phyloP scores from a whole-genome alignment of 257 asterid genomes.

The Nicotiana benthamiana region DNA sequence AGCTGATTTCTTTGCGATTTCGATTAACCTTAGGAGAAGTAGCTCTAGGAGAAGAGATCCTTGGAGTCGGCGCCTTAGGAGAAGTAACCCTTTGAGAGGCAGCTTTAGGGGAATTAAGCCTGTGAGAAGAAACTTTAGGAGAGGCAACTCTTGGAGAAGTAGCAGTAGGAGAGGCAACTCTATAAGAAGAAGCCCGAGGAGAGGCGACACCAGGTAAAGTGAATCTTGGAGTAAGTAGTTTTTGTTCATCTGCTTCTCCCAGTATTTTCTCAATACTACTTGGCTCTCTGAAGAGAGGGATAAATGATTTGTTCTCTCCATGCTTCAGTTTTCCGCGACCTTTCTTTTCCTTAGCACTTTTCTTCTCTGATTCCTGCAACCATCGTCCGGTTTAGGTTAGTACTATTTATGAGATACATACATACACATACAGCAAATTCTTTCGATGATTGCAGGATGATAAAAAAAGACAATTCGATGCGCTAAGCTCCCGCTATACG shows the following conservation, averaged over 20 bases:
- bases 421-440: not conserved
- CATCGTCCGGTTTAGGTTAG: not conserved
- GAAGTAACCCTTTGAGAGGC: slow-evolving; percentile 18
- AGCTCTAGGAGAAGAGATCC: slow-evolving; percentile 12
- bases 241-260: slow-evolving; percentile 75
- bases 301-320: slow-evolving; percentile 63
- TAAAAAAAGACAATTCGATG: no score
- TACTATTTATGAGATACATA: not conserved
- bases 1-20: slow-evolving; percentile 37
- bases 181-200: slow-evolving; percentile 32
- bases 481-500: no score
- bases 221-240: slow-evolving; percentile 38
- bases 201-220: slow-evolving; percentile 44
- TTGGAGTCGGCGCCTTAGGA: slow-evolving; percentile 19
- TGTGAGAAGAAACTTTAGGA: slow-evolving; percentile 22
- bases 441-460: not conserved
- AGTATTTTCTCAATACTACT: slow-evolving; percentile 94
- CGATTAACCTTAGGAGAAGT: slow-evolving; percentile 21
- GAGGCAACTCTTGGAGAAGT: slow-evolving; percentile 20
- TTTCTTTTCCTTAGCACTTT: slow-evolving; percentile 60
- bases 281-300: slow-evolving; percentile 80
- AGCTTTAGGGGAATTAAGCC: slow-evolving; percentile 28
- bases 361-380: slow-evolving; percentile 63
- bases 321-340: slow-evolving; percentile 51
- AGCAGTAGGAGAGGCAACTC: slow-evolving; percentile 27